Evolutionary conservation across 2,329 filamentous ascomycete species (phyloP).

Genomic region (Byssochlamys sp.): DNA sequence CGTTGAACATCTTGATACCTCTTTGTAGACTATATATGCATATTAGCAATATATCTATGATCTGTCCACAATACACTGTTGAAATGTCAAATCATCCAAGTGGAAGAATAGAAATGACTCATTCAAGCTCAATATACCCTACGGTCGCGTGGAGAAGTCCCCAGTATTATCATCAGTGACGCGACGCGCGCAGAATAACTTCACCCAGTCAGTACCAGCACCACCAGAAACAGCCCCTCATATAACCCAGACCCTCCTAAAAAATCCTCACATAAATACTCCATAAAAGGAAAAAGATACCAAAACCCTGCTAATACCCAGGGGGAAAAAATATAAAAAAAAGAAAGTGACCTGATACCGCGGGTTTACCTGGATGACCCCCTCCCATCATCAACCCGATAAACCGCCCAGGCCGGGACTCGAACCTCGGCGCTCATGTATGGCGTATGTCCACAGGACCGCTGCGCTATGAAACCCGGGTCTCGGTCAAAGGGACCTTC

Average conservation of each 20-base stretch:
- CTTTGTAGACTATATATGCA: neutral
- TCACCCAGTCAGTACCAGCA: neutral
- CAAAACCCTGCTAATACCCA: too few relatives aligned
- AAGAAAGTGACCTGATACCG: too few relatives aligned
- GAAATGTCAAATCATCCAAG: neutral
- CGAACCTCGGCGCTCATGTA: neutral
- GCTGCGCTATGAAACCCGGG: neutral
- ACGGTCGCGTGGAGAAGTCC: neutral
- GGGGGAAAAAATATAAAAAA: too few relatives aligned
- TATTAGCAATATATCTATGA: neutral
- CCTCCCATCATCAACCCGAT: too few relatives aligned
- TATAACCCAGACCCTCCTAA: neutral
- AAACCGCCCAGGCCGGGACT: neutral
- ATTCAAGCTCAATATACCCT: neutral
- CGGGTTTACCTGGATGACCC: too few relatives aligned
- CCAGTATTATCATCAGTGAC: neutral
- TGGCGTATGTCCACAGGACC: neutral
- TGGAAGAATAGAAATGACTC: neutral
- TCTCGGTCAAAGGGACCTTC: too few relatives aligned
- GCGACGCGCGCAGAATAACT: neutral
- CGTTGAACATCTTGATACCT: neutral
- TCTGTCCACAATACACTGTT: neutral
- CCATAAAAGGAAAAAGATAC: too few relatives aligned
- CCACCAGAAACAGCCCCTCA: neutral
- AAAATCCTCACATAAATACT: too few relatives aligned